These are phyloP conservation scores for Basipetospora sp. DNA, from an alignment of 2,329 filamentous ascomycete genomes.

Conservation along the genomic window DNA sequence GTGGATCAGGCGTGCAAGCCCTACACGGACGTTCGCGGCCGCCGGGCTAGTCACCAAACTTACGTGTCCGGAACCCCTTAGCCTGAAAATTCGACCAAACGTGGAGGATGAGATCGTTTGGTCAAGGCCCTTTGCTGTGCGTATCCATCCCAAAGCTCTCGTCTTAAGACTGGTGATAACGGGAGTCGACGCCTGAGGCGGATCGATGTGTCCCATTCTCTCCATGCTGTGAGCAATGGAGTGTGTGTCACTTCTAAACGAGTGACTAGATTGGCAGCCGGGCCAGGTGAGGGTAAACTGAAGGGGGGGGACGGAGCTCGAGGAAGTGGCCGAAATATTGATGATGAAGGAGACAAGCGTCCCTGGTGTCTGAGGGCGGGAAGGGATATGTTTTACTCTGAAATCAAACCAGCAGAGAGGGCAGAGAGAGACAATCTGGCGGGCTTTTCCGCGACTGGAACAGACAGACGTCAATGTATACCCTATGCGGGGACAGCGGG, in stretches of 20 bases:
- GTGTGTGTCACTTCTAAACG: background rate
- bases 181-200: conserved; percentile 1
- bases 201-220: conserved; percentile 7
- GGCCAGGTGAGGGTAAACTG: background rate
- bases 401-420: no score
- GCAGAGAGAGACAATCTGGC: no score
- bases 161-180: conserved; percentile 5
- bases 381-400: no score
- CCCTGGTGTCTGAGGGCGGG: no score
- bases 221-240: conserved; percentile 5
- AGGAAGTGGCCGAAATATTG: no score
- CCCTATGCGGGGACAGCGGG: no score
- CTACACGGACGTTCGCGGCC: background rate
- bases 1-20: background rate
- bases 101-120: conserved; percentile 19
- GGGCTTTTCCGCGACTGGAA: no score
- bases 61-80: conserved; percentile 54
- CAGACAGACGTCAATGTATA: no score
- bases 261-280: background rate
- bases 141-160: conserved; percentile 8
- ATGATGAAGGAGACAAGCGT: no score
- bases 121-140: conserved; percentile 16
- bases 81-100: conserved; percentile 44
- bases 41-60: conserved; percentile 17
- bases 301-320: no score